Conservation (phyloP, 2,329 filamentous ascomycete genomes). For the Orbilia oligospora region DNA sequence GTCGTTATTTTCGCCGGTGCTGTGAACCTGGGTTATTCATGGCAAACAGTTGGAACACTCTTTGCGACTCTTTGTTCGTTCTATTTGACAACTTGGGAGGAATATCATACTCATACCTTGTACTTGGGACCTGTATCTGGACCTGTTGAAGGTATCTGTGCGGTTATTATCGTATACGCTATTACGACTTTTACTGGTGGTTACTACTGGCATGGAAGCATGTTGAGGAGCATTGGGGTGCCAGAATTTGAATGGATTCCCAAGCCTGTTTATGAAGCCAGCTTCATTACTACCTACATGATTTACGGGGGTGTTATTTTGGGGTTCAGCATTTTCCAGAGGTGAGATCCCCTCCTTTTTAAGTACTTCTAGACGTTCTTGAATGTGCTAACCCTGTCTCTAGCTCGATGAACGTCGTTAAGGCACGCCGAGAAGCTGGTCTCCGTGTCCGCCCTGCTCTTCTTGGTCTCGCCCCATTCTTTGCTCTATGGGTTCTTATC, state of each 20-base stretch:
- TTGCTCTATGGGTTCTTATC: constrained; percentile 82
- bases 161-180: constrained; percentile 83
- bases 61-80: constrained; percentile 82
- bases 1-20: constrained; percentile 91
- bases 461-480: constrained; percentile 85
- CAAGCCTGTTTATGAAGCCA: constrained; percentile 79
- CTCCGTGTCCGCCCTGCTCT: constrained; percentile 82
- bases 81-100: constrained; percentile 99
- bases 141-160: constrained; percentile 93
- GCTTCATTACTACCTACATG: constrained; percentile 94
- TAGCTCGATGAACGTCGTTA: constrained; percentile 85
- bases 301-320: constrained; percentile 85
- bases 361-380: not conserved
- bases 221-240: constrained; percentile 73
- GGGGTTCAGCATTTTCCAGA: constrained; percentile 85
- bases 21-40: constrained; percentile 78
- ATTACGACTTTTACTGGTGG: constrained; percentile 88
- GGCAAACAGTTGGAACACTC: constrained; percentile 63
- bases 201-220: constrained; percentile 91
- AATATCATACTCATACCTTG: constrained; percentile 97
- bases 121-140: constrained; percentile 93
- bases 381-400: constrained; percentile 30
- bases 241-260: constrained; percentile 75
- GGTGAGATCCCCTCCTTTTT: constrained; percentile 66
- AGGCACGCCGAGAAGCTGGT: constrained; percentile 80